Percentiles rank a stretch among this genome's conserved stretches.
These are phyloP conservation scores for Somion occarium DNA, from an alignment of 1,284 basidiomycete species.

Conservation along the genomic window DNA sequence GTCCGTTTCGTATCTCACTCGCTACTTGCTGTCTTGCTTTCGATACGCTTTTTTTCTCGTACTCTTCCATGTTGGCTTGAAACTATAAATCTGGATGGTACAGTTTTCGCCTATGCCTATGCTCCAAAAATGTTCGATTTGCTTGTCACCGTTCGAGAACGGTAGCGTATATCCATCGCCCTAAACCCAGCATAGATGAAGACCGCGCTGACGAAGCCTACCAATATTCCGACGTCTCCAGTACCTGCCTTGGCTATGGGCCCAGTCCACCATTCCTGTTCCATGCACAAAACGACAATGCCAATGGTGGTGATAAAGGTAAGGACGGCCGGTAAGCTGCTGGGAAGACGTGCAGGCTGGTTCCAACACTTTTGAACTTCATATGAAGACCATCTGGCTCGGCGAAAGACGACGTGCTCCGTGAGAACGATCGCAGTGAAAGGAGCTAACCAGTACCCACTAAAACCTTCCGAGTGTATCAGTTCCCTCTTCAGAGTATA, in stretches of 20 bases:
- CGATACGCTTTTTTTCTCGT: too few relatives aligned
- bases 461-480: constrained; percentile 31
- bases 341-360: constrained; percentile 34
- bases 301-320: constrained; percentile 44
- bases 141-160: too few relatives aligned
- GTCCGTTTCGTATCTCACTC: too few relatives aligned
- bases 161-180: too few relatives aligned
- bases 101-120: too few relatives aligned
- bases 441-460: constrained; percentile 59
- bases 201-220: constrained; percentile 41
- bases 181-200: too few relatives aligned
- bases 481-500: constrained; percentile 3
- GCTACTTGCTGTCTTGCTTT: too few relatives aligned
- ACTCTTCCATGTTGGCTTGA: too few relatives aligned
- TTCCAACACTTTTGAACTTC: constrained; percentile 38
- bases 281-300: constrained; percentile 53
- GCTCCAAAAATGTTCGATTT: too few relatives aligned
- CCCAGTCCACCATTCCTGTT: constrained; percentile 53
- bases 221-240: constrained; percentile 53
- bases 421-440: constrained; percentile 49
- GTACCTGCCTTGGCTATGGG: constrained; percentile 42
- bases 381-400: constrained; percentile 28
- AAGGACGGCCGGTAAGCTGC: constrained; percentile 42
- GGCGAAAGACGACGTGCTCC: constrained; percentile 57
- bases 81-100: too few relatives aligned